These are phyloP conservation scores for Vitellaria paradoxa DNA, from an alignment of 179 eudicot genomes.

Conservation along the genomic window DNA sequence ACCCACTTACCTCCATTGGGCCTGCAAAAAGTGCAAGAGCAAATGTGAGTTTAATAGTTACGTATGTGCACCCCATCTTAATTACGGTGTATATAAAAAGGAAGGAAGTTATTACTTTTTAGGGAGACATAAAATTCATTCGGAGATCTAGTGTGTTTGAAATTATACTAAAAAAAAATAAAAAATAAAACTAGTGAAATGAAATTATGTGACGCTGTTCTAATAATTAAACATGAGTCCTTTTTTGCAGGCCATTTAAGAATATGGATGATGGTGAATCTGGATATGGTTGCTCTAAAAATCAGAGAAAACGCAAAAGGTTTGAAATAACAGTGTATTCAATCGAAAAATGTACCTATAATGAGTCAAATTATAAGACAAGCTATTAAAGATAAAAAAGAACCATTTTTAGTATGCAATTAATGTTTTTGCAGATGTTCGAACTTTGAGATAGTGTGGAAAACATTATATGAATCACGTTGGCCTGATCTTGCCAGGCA, in stretches of 20 bases:
- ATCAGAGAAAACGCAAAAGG: conserved; percentile 61
- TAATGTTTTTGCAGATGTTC: conserved; percentile 41
- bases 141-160: too few species aligned
- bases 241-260: conserved; percentile 46
- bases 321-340: conserved; percentile 18
- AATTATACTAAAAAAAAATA: neutral
- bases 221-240: neutral
- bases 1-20: conserved; percentile 63
- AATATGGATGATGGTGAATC: conserved; percentile 29
- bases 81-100: neutral
- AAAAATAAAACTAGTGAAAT: neutral
- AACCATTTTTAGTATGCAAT: neutral
- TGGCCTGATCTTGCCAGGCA: conserved; percentile 47
- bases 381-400: neutral
- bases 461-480: conserved; percentile 43
- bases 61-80: neutral
- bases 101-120: neutral
- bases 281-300: conserved; percentile 30
- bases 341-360: neutral
- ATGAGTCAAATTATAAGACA: conserved; percentile 2
- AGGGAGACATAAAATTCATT: neutral
- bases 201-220: neutral
- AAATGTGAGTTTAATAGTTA: conserved; percentile 32
- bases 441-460: conserved; percentile 65
- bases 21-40: conserved; percentile 56